These are phyloP conservation scores for Chytriomyces sp. DNA, from an alignment of 192 early-diverging fungal genomes.

Conservation along the genomic window DNA sequence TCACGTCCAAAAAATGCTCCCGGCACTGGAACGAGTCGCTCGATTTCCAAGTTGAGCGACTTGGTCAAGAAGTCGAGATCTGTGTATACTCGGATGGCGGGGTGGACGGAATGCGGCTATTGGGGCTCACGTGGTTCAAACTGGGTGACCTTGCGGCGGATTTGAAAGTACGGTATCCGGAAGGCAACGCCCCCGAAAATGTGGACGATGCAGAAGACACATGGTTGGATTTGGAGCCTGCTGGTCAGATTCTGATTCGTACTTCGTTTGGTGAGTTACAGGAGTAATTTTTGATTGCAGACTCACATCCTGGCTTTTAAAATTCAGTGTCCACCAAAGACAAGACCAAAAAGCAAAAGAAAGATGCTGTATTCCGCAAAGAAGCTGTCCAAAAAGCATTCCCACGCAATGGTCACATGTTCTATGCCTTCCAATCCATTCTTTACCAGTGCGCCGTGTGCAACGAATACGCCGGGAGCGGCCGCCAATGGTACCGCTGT, in stretches of 20 bases:
- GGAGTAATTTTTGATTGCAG: neutral
- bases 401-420: slow-evolving; percentile 80
- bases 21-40: neutral
- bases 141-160: neutral
- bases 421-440: neutral
- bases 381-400: slow-evolving; percentile 84
- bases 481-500: slow-evolving; percentile 85
- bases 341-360: slow-evolving; percentile 17
- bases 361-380: slow-evolving; percentile 43
- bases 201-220: slow-evolving; percentile 64
- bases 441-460: slow-evolving; percentile 82
- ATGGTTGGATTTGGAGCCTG: slow-evolving; percentile 94
- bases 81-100: neutral
- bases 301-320: no score
- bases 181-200: neutral
- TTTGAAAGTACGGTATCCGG: neutral
- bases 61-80: neutral
- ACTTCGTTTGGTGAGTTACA: slow-evolving; percentile 57
- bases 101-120: neutral
- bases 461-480: slow-evolving; percentile 82
- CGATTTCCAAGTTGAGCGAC: neutral
- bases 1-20: neutral
- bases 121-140: neutral
- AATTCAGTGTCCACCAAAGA: neutral
- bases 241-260: slow-evolving; percentile 85